phyloP scores from a whole-genome alignment of 1,284 basidiomycete species.

The Microbotryum scabiosae region DNA sequence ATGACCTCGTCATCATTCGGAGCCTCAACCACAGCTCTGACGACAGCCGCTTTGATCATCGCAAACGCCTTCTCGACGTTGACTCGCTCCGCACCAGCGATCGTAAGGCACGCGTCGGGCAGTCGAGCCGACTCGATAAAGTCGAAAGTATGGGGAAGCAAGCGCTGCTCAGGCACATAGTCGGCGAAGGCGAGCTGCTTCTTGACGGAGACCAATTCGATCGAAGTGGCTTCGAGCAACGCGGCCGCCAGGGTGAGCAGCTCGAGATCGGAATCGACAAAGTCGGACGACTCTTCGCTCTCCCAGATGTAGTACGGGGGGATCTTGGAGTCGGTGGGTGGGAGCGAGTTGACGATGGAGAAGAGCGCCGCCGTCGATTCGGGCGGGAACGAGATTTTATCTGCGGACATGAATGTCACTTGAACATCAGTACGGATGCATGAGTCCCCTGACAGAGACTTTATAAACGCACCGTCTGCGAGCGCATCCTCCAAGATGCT shows the following conservation, averaged over 20 bases:
- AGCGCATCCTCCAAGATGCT: slow-evolving; percentile 27
- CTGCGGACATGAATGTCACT: slow-evolving; percentile 37
- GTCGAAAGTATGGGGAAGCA: neutral
- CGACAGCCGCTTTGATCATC: slow-evolving; percentile 70
- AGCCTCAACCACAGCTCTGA: slow-evolving; percentile 74
- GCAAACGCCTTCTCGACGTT: slow-evolving; percentile 53
- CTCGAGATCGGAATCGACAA: slow-evolving; percentile 61
- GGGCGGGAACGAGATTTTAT: slow-evolving; percentile 42
- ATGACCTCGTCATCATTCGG: slow-evolving; percentile 72
- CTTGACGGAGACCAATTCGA: slow-evolving; percentile 65
- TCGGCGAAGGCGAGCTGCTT: slow-evolving; percentile 59
- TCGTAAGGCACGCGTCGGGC: slow-evolving; percentile 43
- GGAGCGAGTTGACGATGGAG: slow-evolving; percentile 52
- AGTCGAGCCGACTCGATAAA: slow-evolving; percentile 65
- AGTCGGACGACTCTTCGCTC: slow-evolving; percentile 46
- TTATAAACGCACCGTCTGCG: slow-evolving; percentile 9
- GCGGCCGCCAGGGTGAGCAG: slow-evolving; percentile 62
- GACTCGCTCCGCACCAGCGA: neutral
- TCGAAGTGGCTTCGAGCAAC: slow-evolving; percentile 60
- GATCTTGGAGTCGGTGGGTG: slow-evolving; percentile 51
- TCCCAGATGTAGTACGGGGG: slow-evolving; percentile 52
- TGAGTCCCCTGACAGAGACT: too few relatives aligned
- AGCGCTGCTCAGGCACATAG: slow-evolving; percentile 43
- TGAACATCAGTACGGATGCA: too few relatives aligned
- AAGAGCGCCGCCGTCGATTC: slow-evolving; percentile 53